Evolutionary conservation across 1,284 basidiomycete species (phyloP).

Genomic region (Ceratobasidium sp.): DNA sequence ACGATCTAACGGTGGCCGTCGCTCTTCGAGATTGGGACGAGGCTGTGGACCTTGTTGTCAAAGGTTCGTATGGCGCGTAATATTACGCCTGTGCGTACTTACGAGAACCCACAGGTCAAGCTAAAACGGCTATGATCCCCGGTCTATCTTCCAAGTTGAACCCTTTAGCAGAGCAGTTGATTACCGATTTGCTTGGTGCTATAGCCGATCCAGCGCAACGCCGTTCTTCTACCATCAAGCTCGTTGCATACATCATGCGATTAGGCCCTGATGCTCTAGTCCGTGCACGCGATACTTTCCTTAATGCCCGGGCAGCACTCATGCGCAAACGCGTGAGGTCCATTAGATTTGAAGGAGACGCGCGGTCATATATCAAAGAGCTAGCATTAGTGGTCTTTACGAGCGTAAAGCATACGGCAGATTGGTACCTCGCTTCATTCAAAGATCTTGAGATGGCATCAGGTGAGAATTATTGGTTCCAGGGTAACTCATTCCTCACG

Average conservation of each 20-base stretch:
- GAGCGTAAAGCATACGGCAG: constrained; percentile 91
- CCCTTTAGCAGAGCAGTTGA: constrained; percentile 72
- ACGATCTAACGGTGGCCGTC: constrained; percentile 91
- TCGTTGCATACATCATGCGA: constrained; percentile 76
- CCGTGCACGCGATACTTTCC: constrained; percentile 82
- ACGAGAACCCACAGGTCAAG: constrained; percentile 60
- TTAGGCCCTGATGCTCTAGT: constrained; percentile 70
- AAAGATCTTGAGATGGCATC: constrained; percentile 94
- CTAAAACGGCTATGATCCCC: constrained; percentile 64
- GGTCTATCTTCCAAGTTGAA: constrained; percentile 68
- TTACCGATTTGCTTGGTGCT: constrained; percentile 73
- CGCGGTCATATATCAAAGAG: constrained; percentile 81
- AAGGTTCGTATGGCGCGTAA: constrained; percentile 59
- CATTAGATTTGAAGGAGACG: constrained; percentile 91
- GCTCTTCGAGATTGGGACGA: constrained; percentile 91
- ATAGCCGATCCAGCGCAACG: constrained; percentile 78
- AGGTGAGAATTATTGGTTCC: constrained; percentile 58
- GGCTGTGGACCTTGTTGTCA: constrained; percentile 83
- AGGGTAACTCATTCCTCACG: not conserved
- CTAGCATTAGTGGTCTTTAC: constrained; percentile 86
- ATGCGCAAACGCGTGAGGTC: constrained; percentile 77
- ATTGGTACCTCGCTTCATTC: constrained; percentile 97
- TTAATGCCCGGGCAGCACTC: constrained; percentile 78
- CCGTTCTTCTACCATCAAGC: constrained; percentile 75
- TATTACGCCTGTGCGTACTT: constrained; percentile 9